Conservation (phyloP, 1,284 basidiomycete species). For the Apiotrichum siamense region DNA sequence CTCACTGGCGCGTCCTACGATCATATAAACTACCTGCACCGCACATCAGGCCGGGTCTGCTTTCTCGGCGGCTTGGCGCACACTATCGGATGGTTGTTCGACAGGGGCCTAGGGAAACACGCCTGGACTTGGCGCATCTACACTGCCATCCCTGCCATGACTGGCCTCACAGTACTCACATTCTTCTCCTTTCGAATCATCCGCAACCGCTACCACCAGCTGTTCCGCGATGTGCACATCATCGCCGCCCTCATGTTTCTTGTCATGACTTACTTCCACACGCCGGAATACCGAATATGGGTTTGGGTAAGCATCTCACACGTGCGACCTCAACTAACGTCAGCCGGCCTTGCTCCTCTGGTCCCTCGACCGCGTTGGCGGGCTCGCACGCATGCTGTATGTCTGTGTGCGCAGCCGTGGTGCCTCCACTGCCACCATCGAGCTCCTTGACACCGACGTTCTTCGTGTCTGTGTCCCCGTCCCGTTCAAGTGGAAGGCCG, state of each 20-base stretch:
- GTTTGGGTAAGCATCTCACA: too few species aligned
- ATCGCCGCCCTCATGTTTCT: constrained; percentile 22
- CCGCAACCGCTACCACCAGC: constrained; percentile 50
- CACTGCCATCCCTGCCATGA: neutral
- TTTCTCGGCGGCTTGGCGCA: constrained; percentile 35
- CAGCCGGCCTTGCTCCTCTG: constrained; percentile 49
- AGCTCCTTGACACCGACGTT: constrained; percentile 51
- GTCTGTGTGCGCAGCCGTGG: neutral
- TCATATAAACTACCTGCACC: constrained; percentile 48
- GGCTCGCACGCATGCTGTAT: constrained; percentile 55
- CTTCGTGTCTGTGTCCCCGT: constrained; percentile 12
- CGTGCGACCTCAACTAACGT: too few species aligned
- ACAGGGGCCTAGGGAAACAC: constrained; percentile 5
- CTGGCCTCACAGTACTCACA: constrained; percentile 49
- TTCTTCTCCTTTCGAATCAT: constrained; percentile 49
- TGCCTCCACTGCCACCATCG: constrained; percentile 24
- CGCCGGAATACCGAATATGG: constrained; percentile 2
- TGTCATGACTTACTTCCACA: constrained; percentile 17
- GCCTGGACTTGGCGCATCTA: neutral
- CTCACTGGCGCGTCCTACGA: constrained; percentile 59
- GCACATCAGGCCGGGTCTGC: constrained; percentile 28
- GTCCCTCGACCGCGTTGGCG: constrained; percentile 59
- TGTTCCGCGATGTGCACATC: constrained; percentile 52
- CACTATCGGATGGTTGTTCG: constrained; percentile 18
- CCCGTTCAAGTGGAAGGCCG: constrained; percentile 26